phyloP scores from a whole-genome alignment of 2,329 filamentous ascomycete genomes.

The Sclerotinia glacialis region DNA sequence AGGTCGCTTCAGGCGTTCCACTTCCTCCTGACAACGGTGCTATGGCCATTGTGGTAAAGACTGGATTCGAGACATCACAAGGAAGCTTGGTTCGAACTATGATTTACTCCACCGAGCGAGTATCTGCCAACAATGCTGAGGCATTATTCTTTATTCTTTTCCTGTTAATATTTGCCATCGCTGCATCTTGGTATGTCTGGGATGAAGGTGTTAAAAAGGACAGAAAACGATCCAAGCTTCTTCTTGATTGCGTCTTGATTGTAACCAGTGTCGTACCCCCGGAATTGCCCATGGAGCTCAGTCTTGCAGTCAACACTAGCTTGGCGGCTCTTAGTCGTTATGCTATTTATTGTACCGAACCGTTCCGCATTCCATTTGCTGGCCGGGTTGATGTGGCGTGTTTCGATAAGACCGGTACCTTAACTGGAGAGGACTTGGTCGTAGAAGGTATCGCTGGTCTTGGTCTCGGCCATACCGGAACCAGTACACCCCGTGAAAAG shows the following conservation, averaged over 20 bases:
- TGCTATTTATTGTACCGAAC: conserved; percentile 98
- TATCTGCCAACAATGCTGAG: conserved; percentile 97
- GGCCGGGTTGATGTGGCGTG: conserved; percentile 94
- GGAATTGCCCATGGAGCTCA: conserved; percentile 96
- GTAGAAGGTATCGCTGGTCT: conserved; percentile 96
- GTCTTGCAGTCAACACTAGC: conserved; percentile 95
- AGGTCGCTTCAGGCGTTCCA: conserved; percentile 72
- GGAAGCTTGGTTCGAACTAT: conserved; percentile 96
- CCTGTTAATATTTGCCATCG: conserved; percentile 91
- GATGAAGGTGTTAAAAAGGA: conserved; percentile 91
- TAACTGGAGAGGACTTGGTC: conserved; percentile 94
- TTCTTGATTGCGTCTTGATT: conserved; percentile 96
- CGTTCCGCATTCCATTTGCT: conserved; percentile 95
- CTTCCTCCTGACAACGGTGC: conserved; percentile 90
- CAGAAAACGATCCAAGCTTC: conserved; percentile 93
- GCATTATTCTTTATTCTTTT: conserved; percentile 97
- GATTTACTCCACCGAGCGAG: conserved; percentile 98
- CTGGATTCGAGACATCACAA: conserved; percentile 97
- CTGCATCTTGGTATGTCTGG: conserved; percentile 99
- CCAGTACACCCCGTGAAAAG: conserved; percentile 62
- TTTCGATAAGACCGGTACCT: conserved; percentile 97
- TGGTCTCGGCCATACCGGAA: conserved; percentile 65
- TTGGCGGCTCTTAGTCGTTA: conserved; percentile 90
- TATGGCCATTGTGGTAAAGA: conserved; percentile 92
- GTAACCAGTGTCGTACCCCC: conserved; percentile 98